phyloP scores from a whole-genome alignment of 1,284 basidiomycete species.

The Irpex sp. region DNA sequence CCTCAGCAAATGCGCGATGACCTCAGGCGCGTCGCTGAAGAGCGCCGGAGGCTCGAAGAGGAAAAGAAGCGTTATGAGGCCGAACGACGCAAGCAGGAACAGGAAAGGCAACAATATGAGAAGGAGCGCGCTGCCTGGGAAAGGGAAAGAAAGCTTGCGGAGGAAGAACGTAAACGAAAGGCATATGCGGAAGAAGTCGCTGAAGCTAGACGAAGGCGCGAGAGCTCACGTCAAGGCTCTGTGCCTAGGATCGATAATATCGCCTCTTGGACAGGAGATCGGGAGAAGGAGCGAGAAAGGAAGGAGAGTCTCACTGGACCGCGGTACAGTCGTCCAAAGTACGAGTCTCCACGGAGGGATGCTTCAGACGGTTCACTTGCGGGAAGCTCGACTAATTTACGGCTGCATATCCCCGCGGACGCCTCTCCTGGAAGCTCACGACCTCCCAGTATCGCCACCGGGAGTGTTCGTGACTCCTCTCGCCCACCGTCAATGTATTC shows the following conservation, averaged over 20 bases:
- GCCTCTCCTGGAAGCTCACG: conserved; percentile 49
- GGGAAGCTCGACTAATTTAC: conserved; percentile 15
- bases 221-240: conserved; percentile 37
- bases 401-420: conserved; percentile 22
- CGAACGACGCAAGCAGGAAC: conserved; percentile 43
- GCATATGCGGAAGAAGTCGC: conserved; percentile 57
- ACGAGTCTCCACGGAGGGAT: conserved; percentile 37
- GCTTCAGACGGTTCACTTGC: conserved; percentile 32
- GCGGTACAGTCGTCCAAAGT: conserved; percentile 18
- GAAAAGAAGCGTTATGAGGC: conserved; percentile 43
- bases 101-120: conserved; percentile 48
- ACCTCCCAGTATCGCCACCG: conserved; percentile 36
- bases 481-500: conserved; percentile 51
- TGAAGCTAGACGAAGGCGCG: conserved; percentile 58
- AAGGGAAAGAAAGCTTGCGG: conserved; percentile 44
- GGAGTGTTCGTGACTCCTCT: conserved; percentile 28
- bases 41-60: conserved; percentile 26
- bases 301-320: conserved; percentile 29
- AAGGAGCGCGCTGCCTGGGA: conserved; percentile 53
- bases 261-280: conserved; percentile 25
- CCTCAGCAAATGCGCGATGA: conserved; percentile 6
- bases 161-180: conserved; percentile 54
- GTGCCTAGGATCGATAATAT: conserved; percentile 22
- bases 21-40: conserved; percentile 6
- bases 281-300: conserved; percentile 37